Evolutionary conservation across 179 eudicot genomes (phyloP).

Genomic region (Silene noctiflora): DNA sequence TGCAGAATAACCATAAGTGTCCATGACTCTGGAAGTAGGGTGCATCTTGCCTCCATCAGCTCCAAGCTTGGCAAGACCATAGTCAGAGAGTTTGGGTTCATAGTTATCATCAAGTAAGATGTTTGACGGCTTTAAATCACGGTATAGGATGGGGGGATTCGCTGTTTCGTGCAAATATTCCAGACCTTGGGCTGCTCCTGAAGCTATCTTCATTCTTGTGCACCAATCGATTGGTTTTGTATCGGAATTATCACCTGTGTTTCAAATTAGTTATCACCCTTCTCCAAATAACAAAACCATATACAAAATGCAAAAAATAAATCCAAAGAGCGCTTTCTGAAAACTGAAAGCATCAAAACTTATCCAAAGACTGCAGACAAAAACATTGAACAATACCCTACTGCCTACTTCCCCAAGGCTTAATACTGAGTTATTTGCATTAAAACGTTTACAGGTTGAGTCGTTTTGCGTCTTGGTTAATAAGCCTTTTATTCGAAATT

Average conservation of each 20-base stretch:
- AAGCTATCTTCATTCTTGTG: slow-evolving; percentile 52
- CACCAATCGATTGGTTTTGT: slow-evolving; percentile 41
- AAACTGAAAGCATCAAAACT: no score
- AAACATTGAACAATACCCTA: no score
- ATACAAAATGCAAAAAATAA: no score
- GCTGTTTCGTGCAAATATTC: slow-evolving; percentile 48
- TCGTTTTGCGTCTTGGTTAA: no score
- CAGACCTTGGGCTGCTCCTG: slow-evolving; percentile 44
- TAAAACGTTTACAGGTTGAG: no score
- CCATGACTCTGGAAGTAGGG: slow-evolving; percentile 44
- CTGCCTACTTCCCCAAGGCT: no score
- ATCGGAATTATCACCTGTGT: slow-evolving; percentile 38
- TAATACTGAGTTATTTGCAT: no score
- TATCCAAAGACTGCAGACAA: no score
- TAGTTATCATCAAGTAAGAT: slow-evolving; percentile 36
- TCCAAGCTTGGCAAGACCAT: slow-evolving; percentile 44
- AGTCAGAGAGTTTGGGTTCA: slow-evolving; percentile 48
- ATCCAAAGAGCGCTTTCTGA: no score
- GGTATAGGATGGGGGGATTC: slow-evolving; percentile 46
- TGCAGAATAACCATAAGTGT: slow-evolving; percentile 51
- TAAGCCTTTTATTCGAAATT: no score
- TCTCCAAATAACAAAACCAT: no score
- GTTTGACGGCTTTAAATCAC: slow-evolving; percentile 45
- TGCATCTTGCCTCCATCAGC: slow-evolving; percentile 37
- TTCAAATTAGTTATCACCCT: no score